Evolutionary conservation across 352 stramenopile genomes (phyloP).

Genomic region (Phytophthora fragariaefolia): DNA sequence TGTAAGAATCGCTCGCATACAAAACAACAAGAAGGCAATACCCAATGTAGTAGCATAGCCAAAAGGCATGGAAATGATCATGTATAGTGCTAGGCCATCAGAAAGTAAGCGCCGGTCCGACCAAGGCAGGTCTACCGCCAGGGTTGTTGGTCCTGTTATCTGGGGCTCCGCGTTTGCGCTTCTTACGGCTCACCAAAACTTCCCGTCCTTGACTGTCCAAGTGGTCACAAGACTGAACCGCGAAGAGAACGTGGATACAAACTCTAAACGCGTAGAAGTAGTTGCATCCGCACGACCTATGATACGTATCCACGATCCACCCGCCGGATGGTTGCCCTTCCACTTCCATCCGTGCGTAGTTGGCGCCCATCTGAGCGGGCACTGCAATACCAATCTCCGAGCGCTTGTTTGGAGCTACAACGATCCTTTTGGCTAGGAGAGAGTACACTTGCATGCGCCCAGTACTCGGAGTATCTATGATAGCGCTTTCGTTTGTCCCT

Average conservation of each 20-base stretch:
- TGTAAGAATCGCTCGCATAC: no score
- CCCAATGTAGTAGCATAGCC: no score
- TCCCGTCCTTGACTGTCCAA: not conserved
- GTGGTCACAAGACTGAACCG: not conserved
- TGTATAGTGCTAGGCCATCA: no score
- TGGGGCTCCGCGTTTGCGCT: not conserved
- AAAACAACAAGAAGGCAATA: no score
- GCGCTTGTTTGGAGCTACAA: not conserved
- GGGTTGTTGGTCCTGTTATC: not conserved
- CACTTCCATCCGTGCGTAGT: not conserved
- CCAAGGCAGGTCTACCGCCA: not conserved
- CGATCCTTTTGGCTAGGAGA: not conserved
- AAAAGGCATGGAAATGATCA: no score
- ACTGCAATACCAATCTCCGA: not conserved
- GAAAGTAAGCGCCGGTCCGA: not conserved
- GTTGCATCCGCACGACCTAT: not conserved
- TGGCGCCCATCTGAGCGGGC: not conserved
- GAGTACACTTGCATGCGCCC: not conserved
- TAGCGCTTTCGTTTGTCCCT: not conserved
- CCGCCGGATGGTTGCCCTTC: not conserved
- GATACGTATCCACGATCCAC: not conserved
- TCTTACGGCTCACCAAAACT: not conserved
- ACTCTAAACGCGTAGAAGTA: not conserved
- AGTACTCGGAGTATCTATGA: not conserved
- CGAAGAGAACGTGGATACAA: not conserved